Evolutionary conservation across 768 basidiomycete species (phyloP), one percentile per base, ranked within the genome.

Genomic region (Gloeopeniophorella convolvens): DNA sequence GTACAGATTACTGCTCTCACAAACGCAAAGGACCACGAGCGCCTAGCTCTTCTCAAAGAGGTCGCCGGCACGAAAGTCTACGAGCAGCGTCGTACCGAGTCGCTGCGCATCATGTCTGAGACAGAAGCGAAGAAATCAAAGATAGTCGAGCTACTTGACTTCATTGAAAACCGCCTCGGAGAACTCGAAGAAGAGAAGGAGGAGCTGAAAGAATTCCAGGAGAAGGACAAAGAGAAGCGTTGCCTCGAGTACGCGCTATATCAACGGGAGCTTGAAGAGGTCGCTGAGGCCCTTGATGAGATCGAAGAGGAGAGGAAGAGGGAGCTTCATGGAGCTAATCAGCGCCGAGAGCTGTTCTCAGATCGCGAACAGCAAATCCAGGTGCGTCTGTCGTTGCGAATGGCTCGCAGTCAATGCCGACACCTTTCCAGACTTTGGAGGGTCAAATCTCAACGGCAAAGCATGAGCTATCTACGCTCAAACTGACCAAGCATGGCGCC

Each of bases 181-280:
- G 95, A 98, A 67, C 82, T 98, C 6, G 95, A 99, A 62, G 92
- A 96, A 62, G 96, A 99, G 70, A 98, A 98, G 64, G 90, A 95
- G 57, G 96, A 99, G 64, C 68, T 99, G 48, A 95, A 94, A 63
- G 92, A 96, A 65, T 99, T 89, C 62, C 92, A 96, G 65, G 84
- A 89, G 56, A 92, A 92, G 64, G 96, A 99, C 63, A 90, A 91
- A 66, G 91, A 97, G 51, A 73, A 95, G 31, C 76, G 95, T 33
- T 95, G 92, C 65, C 72, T 97, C 60, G 96, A 99, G 64, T 98
- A 97, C 64, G 91, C 93, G 0, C 68, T 98, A 55, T 91, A 96
- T 67, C 86, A 90, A 57, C 77, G 88, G 30, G 95, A 99, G 62
- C 66, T 97, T 32, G 83, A 88, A 51, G 95, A 98, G 57, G 92